Evolutionary conservation across 2,329 filamentous ascomycete genomes (phyloP).

Genomic region (Penicillium sp.): DNA sequence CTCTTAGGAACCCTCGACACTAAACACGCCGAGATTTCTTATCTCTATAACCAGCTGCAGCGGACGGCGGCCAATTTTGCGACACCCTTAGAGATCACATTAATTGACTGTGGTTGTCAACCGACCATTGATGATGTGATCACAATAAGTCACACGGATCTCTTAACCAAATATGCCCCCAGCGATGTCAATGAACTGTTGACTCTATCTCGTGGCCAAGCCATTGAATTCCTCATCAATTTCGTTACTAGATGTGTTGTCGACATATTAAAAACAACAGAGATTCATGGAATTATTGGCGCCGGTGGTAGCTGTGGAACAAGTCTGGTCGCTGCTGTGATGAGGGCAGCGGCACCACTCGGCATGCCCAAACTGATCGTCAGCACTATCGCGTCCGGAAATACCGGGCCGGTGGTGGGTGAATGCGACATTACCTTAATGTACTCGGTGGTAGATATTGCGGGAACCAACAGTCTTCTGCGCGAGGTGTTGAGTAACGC

Average conservation of each 20-base stretch:
- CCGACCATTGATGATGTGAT: too few relatives aligned
- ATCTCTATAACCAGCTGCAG: too few relatives aligned
- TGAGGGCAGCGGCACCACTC: slow-evolving; percentile 65
- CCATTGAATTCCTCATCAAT: too few relatives aligned
- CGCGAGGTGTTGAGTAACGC: slow-evolving; percentile 65
- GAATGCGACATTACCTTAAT: slow-evolving; percentile 72
- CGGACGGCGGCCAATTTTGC: too few relatives aligned
- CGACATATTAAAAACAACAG: too few relatives aligned
- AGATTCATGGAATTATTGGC: slow-evolving; percentile 61
- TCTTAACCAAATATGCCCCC: too few relatives aligned
- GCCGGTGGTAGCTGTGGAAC: slow-evolving; percentile 69
- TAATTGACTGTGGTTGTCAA: too few relatives aligned
- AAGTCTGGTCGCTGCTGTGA: slow-evolving; percentile 62
- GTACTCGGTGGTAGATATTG: slow-evolving; percentile 73
- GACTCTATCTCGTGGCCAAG: too few relatives aligned
- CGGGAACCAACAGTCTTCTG: slow-evolving; percentile 66
- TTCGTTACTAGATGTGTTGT: too few relatives aligned
- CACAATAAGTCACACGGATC: too few relatives aligned
- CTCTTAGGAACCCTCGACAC: slow-evolving; percentile 69
- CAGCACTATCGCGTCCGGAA: slow-evolving; percentile 70
- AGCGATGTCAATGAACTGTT: too few relatives aligned
- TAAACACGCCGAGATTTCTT: slow-evolving; percentile 64
- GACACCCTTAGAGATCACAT: too few relatives aligned
- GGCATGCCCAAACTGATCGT: slow-evolving; percentile 73
- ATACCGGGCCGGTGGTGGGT: slow-evolving; percentile 66